Conservation (phyloP, 139 green algal species). For the Pleodorina starrii region DNA sequence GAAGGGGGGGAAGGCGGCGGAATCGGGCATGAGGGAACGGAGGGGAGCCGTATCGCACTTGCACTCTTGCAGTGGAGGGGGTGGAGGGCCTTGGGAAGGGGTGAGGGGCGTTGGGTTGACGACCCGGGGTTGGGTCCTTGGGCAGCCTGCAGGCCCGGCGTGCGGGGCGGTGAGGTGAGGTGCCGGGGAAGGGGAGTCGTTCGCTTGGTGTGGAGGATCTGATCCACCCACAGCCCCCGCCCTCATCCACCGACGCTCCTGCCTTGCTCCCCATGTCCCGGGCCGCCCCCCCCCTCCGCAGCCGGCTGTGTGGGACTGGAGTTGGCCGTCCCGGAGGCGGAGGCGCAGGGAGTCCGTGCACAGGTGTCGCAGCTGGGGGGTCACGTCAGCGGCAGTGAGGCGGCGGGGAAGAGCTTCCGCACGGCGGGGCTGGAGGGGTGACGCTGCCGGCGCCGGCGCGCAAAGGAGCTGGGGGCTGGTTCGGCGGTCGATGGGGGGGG, state of each 20-base stretch:
- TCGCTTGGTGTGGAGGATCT: background rate
- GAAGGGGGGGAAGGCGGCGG: too few relatives aligned
- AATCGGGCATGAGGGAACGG: too few relatives aligned
- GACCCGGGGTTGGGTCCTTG: background rate
- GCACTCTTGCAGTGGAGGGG: background rate
- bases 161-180: too few relatives aligned
- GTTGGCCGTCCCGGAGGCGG: background rate
- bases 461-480: too few relatives aligned
- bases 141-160: too few relatives aligned
- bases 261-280: background rate
- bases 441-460: background rate
- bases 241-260: background rate
- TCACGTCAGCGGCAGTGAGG: slow-evolving; percentile 1
- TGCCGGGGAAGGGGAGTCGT: too few relatives aligned
- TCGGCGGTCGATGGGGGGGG: too few relatives aligned
- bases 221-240: background rate
- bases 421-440: slow-evolving; percentile 35
- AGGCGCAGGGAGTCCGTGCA: background rate
- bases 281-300: background rate
- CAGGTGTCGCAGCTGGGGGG: background rate
- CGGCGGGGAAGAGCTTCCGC: slow-evolving; percentile 22
- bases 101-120: background rate
- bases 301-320: slow-evolving; percentile 38
- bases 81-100: background rate
- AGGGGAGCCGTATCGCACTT: too few relatives aligned